These are phyloP conservation scores for Hysterangium stoloniferum DNA, from an alignment of 768 basidiomycete genomes.

Conservation along the genomic window DNA sequence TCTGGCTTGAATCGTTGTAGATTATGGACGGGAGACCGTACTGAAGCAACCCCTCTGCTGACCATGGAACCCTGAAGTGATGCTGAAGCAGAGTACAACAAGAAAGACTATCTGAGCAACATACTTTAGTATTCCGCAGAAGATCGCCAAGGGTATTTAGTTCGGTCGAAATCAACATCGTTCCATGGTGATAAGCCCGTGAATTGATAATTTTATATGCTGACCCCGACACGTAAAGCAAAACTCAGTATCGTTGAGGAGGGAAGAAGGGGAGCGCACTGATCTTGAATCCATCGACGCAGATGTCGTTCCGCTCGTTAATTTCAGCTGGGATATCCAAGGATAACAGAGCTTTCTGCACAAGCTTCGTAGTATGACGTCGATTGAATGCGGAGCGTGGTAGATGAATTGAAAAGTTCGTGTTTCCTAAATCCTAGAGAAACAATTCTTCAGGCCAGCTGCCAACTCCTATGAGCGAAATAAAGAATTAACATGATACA, in stretches of 20 bases:
- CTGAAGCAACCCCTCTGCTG: constrained; percentile 82
- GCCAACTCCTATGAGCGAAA: not conserved
- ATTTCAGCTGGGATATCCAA: constrained; percentile 71
- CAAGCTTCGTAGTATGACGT: constrained; percentile 64
- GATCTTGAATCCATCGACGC: constrained; percentile 83
- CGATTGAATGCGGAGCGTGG: constrained; percentile 78
- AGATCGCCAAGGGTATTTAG: constrained; percentile 67
- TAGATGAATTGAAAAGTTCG: constrained; percentile 92
- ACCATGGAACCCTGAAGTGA: constrained; percentile 59
- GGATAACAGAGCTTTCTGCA: constrained; percentile 66
- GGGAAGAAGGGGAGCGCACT: constrained; percentile 31
- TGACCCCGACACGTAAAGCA: constrained; percentile 82
- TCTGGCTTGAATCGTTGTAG: constrained; percentile 44
- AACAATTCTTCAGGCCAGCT: not conserved
- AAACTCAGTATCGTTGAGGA: constrained; percentile 14
- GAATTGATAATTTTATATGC: constrained; percentile 92
- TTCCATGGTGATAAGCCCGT: constrained; percentile 95
- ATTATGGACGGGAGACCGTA: constrained; percentile 89
- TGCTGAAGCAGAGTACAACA: not conserved
- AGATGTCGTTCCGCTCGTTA: constrained; percentile 90
- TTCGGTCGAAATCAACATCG: constrained; percentile 88
- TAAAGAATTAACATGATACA: constrained; percentile 73
- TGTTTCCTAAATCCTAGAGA: constrained; percentile 87
- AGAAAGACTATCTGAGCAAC: constrained; percentile 12
- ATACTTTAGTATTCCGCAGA: constrained; percentile 58